Base-by-base conservation (phyloP, 2,329 filamentous ascomycete genomes). In the Epichloe brachyelytri region DNA sequence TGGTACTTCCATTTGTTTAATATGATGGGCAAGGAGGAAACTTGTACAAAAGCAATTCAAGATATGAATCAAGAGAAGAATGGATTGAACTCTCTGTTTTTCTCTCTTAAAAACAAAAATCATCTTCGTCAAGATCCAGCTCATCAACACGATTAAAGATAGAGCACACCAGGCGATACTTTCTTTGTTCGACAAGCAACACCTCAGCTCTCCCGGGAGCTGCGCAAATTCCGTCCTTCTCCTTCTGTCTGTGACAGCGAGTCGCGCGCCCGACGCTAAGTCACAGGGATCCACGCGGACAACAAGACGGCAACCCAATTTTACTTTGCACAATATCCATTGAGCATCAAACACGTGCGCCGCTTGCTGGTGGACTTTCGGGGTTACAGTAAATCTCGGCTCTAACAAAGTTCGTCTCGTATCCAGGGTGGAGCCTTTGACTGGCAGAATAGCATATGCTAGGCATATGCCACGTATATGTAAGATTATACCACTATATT, bases 301-400 rank as follows among this genome's bases (percentile, higher is more conserved):
- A 36, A 40, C 2, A 34, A 19, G 19, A 36, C 40, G 54, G 50
- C 50, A 52, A 53, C 52, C 55, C 51, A 51, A 50, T 45, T 43
- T 53, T 51, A 50, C 55, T 56, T 48, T 49, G 48, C 55, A 50
- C 52, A 54, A 55, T 53, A 55, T 56, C 63, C 63, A 66, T 64
- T 64, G 57, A 63, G 60, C 58, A 60, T 56, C 50, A 57, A 59
- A 66, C 64, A 67, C 63, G 64, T 66, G 64, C 64, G 47, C 58
- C 56, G 52, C 52, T 53, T 55, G 50, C 38, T 38, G 43, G 59
- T 60, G 59, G 58, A 57, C 51, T 43, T 33, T 34, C 43, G n/a
- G n/a, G n/a, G n/a, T n/a, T n/a, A n/a, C n/a, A n/a, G n/a, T n/a
- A n/a, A n/a, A n/a, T n/a, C n/a, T n/a, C n/a, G n/a, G n/a, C n/a